A percentile compares a stretch with the other conserved stretches of the same genome.
These are phyloP conservation scores for Beauveria rudraprayagi DNA, from an alignment of 2,329 filamentous ascomycete genomes.

Conservation along the genomic window DNA sequence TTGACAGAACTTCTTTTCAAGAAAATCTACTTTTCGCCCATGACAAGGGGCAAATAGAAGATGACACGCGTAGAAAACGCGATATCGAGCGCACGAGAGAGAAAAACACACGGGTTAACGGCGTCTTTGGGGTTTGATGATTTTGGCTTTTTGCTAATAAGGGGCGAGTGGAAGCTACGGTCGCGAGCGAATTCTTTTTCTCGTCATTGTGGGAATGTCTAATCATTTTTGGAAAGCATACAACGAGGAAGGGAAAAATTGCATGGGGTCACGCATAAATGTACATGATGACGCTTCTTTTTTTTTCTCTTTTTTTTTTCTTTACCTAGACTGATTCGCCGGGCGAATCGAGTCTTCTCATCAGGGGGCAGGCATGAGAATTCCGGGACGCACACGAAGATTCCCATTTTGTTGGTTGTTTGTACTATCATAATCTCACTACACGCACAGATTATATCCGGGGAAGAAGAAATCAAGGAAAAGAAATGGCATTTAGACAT, in stretches of 20 bases:
- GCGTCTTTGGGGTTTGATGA: background rate
- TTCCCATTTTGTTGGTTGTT: background rate
- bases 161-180: background rate
- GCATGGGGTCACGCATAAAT: background rate
- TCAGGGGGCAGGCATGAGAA: background rate
- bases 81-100: background rate
- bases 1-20: background rate
- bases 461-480: background rate
- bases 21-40: background rate
- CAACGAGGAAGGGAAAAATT: background rate
- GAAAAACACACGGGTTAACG: background rate
- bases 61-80: background rate
- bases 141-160: background rate
- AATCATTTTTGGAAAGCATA: background rate
- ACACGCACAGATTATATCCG: conserved; percentile 4
- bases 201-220: background rate
- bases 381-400: background rate
- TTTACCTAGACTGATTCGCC: background rate
- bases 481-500: background rate
- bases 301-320: background rate
- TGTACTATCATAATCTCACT: conserved; percentile 5
- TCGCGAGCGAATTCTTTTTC: background rate
- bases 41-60: background rate
- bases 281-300: background rate
- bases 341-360: background rate